Percentiles rank a stretch among this genome's conserved stretches.
Evolutionary conservation across 2,329 filamentous ascomycete genomes (phyloP).

Genomic region (Cytospora piceicola): DNA sequence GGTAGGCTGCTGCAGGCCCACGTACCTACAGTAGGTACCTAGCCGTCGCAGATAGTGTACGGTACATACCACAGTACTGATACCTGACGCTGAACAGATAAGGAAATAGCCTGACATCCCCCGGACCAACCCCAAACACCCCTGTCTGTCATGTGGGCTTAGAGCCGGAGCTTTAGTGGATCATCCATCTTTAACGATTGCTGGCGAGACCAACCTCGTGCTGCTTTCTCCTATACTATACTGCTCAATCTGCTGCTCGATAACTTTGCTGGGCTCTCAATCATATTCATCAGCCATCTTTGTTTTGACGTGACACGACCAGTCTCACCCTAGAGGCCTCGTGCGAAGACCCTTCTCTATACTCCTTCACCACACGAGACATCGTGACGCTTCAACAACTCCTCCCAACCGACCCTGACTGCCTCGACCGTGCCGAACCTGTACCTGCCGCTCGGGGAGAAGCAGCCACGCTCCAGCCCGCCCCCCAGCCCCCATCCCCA

Average conservation of each 20-base stretch:
- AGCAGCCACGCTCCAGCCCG: conserved; percentile 12
- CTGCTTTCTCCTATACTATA: neutral
- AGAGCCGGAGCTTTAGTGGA: neutral
- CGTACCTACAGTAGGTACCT: too few species aligned
- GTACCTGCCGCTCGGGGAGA: neutral
- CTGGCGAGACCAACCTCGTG: conserved; percentile 11
- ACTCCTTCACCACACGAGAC: conserved; percentile 10
- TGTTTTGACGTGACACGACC: conserved; percentile 13
- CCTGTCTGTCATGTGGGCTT: neutral
- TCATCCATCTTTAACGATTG: conserved; percentile 3
- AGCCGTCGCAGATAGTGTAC: too few species aligned
- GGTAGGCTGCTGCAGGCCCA: too few species aligned
- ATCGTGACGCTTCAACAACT: neutral
- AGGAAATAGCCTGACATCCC: too few species aligned
- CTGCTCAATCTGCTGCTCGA: conserved; percentile 8
- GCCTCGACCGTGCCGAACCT: neutral
- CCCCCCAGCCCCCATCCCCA: conserved; percentile 10
- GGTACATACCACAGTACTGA: too few species aligned
- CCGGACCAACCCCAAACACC: too few species aligned
- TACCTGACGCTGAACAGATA: too few species aligned
- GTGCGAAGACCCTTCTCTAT: conserved; percentile 12
- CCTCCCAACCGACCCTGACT: neutral
- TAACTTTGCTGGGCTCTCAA: neutral
- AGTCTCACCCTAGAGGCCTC: conserved; percentile 20
- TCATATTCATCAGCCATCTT: neutral